phyloP scores from a whole-genome alignment of 106 monocot species.

The Gastrodia elata region DNA sequence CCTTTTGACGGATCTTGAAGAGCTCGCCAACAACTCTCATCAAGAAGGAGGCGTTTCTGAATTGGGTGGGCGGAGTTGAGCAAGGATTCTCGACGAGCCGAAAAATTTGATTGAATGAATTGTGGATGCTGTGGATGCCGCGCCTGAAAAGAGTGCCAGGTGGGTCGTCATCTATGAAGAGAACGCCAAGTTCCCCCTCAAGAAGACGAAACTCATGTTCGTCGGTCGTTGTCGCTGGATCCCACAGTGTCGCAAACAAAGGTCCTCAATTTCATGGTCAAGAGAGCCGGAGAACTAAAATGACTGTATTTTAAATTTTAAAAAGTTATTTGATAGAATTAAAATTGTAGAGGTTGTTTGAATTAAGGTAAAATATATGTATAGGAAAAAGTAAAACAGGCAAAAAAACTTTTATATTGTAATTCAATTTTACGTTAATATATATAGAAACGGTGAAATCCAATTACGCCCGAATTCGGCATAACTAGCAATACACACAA shows the following conservation, averaged over 20 bases:
- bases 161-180: conserved; percentile 63
- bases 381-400: too few species aligned
- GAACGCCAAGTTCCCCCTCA: conserved; percentile 32
- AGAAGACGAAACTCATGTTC: conserved; percentile 54
- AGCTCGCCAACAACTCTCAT: conserved; percentile 68
- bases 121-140: conserved; percentile 46
- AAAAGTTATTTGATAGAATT: too few species aligned
- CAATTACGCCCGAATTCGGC: too few species aligned
- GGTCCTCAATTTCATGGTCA: too few species aligned
- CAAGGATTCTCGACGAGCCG: conserved; percentile 44
- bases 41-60: conserved; percentile 41
- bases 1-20: conserved; percentile 40
- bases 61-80: conserved; percentile 47
- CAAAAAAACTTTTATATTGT: too few species aligned
- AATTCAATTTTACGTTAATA: too few species aligned
- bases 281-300: too few species aligned
- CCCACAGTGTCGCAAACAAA: conserved; percentile 32
- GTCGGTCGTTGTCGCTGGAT: conserved; percentile 36
- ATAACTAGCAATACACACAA: too few species aligned
- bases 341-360: too few species aligned
- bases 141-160: conserved; percentile 40
- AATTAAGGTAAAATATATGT: too few species aligned
- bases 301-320: too few species aligned
- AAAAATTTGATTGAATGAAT: conserved; percentile 30
- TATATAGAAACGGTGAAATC: too few species aligned